Conservation (phyloP, 352 stramenopile genomes). For the Phytophthora rubi region DNA sequence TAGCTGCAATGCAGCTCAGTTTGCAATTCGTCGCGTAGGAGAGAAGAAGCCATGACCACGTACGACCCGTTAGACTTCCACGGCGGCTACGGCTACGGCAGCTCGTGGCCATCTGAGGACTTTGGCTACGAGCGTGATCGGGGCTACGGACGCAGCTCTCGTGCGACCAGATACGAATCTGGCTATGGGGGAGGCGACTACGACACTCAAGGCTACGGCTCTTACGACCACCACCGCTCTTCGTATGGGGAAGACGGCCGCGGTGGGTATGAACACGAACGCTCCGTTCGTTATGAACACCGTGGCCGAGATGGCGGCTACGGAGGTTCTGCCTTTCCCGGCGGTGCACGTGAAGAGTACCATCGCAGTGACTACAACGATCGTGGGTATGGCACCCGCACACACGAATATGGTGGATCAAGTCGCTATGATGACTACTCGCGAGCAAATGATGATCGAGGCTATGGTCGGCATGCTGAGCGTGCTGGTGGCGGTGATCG, state of each 20-base stretch:
- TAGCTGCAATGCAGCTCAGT: neutral
- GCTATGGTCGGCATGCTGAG: neutral
- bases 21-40: neutral
- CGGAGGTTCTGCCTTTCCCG: neutral
- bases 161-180: neutral
- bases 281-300: neutral
- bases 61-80: constrained; percentile 3
- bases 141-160: neutral
- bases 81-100: neutral
- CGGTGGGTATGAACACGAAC: neutral
- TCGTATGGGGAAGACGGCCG: neutral
- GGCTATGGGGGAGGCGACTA: neutral
- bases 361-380: neutral
- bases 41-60: neutral
- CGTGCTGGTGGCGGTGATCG: neutral
- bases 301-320: neutral
- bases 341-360: neutral
- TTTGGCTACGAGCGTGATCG: neutral
- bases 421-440: neutral
- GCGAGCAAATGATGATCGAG: neutral
- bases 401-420: neutral
- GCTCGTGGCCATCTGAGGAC: neutral
- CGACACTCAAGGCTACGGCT: neutral
- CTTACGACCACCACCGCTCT: neutral
- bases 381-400: neutral